Percentiles rank a stretch among this genome's conserved stretches.
Conservation (phyloP, 768 basidiomycete species). For the Bullera alba region DNA sequence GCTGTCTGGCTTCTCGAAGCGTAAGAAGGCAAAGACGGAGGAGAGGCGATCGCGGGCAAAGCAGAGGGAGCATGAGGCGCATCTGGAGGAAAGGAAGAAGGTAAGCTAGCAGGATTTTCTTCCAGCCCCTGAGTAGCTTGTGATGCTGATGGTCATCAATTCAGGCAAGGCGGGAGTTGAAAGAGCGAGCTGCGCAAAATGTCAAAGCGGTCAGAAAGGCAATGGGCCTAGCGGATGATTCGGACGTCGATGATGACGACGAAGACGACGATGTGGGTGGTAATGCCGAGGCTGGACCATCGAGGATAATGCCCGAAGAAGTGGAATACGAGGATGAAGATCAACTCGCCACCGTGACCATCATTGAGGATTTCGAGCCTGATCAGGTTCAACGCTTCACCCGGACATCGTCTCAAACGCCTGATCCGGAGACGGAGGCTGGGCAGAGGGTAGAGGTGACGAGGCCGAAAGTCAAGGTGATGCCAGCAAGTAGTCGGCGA, state of each 20-base stretch:
- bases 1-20: slow-evolving; percentile 86
- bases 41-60: slow-evolving; percentile 64
- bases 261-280: slow-evolving; percentile 32
- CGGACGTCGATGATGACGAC: slow-evolving; percentile 45
- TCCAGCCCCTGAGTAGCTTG: no score
- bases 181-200: slow-evolving; percentile 71
- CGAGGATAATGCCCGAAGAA: slow-evolving; percentile 38
- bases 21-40: slow-evolving; percentile 77
- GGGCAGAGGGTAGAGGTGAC: background rate
- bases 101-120: slow-evolving; percentile 54
- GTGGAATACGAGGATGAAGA: slow-evolving; percentile 79
- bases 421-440: slow-evolving; percentile 7
- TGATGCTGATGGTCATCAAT: slow-evolving; percentile 2
- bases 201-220: slow-evolving; percentile 69
- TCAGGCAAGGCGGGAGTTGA: slow-evolving; percentile 70
- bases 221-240: slow-evolving; percentile 33
- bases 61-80: slow-evolving; percentile 69
- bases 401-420: slow-evolving; percentile 3
- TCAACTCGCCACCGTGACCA: slow-evolving; percentile 77
- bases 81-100: slow-evolving; percentile 68
- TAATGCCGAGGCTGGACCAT: slow-evolving; percentile 21
- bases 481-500: slow-evolving; percentile 39
- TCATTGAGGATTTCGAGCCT: slow-evolving; percentile 88
- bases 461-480: slow-evolving; percentile 10
- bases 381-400: slow-evolving; percentile 11